Evolutionary conservation across 1,284 basidiomycete species (phyloP), one percentile per base, ranked within the genome.

Genomic region (Pholiota adiposa): DNA sequence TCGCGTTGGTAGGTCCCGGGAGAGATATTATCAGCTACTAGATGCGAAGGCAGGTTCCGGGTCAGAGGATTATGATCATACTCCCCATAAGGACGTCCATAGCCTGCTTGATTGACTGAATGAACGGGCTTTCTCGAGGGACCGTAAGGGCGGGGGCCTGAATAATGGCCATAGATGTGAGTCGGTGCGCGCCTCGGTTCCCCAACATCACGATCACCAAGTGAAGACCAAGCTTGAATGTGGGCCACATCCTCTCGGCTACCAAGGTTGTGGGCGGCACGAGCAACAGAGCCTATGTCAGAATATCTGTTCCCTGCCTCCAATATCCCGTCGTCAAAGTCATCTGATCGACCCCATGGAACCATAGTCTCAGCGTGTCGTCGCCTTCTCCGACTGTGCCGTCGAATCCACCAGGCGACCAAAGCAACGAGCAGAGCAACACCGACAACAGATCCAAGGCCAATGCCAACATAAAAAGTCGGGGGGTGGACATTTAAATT

Each of bases 381-480:
- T 41, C 69, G 70, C 29, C 75, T 73, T 36, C 71, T 72, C 11
- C 73, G 75, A 52, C 72, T 21, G 78, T 23, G 51, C 31, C 46
- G 59, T 38, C 76, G 73, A 40, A 79, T 63, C 66, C 72, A 74
- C 77, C 78, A 82, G 0, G 73, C 73, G 34, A 78, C 61, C 4
- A 80, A 18, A 43, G 60, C 76, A 16, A 76, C 71, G 25, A 82
- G 34, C 41, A 77, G 67, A 3, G 76, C 77, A 31, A 79, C 64
- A 16, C 70, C 74, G 6, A 75, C 72, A 27, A 85, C 75, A 4
- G 68, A 67, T 9, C 76, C 80, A 11, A 85, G 68, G 6, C 75
- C 73, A 54, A 84, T 77, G 11, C 76, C 82, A 21, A 80, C 67
- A 64, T 80, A 82, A 63, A 79, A 73, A 19, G 76, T 71, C 5